These are phyloP conservation scores for Jaltomata sinuosa DNA, from an alignment of 257 asterid species.

Conservation along the genomic window DNA sequence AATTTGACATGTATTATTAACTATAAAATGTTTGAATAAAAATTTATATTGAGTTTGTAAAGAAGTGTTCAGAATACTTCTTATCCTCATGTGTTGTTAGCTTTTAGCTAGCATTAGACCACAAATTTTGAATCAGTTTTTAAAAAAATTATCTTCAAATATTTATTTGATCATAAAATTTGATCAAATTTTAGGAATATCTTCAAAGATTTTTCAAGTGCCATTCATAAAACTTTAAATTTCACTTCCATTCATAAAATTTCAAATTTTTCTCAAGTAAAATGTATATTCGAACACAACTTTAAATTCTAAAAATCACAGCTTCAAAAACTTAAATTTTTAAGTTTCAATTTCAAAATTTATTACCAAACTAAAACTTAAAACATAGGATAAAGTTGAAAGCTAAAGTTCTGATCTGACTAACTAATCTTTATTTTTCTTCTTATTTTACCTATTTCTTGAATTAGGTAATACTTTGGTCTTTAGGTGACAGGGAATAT, in stretches of 20 bases:
- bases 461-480: neutral
- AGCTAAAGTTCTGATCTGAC: neutral
- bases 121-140: neutral
- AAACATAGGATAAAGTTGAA: neutral
- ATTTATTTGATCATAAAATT: no score
- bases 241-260: no score
- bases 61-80: no score
- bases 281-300: neutral
- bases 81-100: neutral
- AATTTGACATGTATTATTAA: neutral
- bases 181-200: no score
- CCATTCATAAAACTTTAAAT: no score
- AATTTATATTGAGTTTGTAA: neutral
- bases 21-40: neutral
- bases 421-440: neutral
- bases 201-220: no score
- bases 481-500: neutral
- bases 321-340: fast-evolving
- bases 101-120: neutral
- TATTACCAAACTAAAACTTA: neutral
- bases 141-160: neutral
- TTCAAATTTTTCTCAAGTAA: no score
- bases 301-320: neutral
- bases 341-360: neutral
- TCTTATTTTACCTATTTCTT: neutral